Conservation (phyloP, 345 rosid genomes). For the Arabidopsis suecica region DNA sequence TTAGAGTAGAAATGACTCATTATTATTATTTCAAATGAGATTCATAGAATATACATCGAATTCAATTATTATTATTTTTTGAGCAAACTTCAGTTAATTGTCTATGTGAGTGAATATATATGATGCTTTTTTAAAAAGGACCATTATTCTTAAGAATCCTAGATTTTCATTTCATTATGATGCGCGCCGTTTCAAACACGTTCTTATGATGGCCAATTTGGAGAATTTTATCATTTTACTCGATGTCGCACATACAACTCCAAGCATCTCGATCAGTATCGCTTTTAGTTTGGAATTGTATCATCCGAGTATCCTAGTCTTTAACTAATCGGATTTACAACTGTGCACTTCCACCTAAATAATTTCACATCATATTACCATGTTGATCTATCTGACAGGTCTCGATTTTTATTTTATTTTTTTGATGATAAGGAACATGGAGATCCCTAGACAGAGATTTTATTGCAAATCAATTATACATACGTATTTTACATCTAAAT, state of each 20-base stretch:
- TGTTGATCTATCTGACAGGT: background rate
- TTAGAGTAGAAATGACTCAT: background rate
- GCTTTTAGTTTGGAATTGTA: no score
- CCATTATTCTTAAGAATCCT: background rate
- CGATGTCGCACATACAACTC: background rate
- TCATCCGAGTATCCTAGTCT: background rate
- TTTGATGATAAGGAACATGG: background rate
- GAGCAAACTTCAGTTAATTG: no score
- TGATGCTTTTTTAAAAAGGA: no score
- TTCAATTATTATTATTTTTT: no score
- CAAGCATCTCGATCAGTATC: background rate
- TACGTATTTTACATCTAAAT: conserved; percentile 26
- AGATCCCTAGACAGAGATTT: conserved; percentile 35
- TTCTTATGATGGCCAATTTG: background rate
- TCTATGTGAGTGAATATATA: no score
- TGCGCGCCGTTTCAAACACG: no score
- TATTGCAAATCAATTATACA: conserved; percentile 24
- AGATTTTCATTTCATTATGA: no score
- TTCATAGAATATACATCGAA: background rate
- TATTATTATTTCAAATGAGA: no score
- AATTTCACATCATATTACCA: background rate
- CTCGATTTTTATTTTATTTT: background rate
- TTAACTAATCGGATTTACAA: background rate
- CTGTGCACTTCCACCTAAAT: conserved; percentile 2
- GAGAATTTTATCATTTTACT: background rate